Percentiles rank a stretch among this genome's conserved stretches.
phyloP scores from a whole-genome alignment of 2,329 filamentous ascomycete species.

The Sarocladiaceae sp. region DNA sequence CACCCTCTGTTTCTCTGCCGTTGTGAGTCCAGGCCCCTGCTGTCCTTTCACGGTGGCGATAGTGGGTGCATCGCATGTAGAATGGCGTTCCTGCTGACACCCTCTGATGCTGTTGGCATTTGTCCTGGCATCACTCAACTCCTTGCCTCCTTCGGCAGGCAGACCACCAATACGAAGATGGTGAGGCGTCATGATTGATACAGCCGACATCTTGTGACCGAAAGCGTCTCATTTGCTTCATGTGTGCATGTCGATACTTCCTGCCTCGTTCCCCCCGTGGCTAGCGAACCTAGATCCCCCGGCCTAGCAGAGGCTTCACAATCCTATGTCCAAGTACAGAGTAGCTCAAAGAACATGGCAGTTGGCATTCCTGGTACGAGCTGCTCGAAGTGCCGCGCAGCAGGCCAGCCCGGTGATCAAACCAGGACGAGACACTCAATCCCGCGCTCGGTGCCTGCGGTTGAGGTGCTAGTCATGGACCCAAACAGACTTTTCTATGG shows the following conservation, averaged over 20 bases:
- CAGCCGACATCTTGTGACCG: slow-evolving; percentile 1
- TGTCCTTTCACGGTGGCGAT: not conserved
- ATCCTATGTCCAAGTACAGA: too few species aligned
- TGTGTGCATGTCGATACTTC: not conserved
- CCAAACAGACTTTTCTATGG: slow-evolving; percentile 4
- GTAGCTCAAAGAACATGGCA: too few species aligned
- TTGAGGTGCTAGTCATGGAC: slow-evolving; percentile 7
- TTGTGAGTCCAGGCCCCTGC: slow-evolving; percentile 1
- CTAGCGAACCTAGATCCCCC: slow-evolving; percentile 1
- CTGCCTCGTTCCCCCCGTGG: not conserved
- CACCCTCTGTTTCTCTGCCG: not conserved
- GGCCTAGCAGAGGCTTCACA: too few species aligned
- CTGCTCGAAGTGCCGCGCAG: too few species aligned
- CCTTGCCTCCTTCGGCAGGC: not conserved
- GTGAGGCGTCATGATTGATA: slow-evolving; percentile 4
- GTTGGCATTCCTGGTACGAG: too few species aligned
- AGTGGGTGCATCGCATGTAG: not conserved
- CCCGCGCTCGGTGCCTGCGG: not conserved
- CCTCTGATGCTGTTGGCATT: not conserved
- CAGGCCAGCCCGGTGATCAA: slow-evolving; percentile 4
- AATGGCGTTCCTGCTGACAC: not conserved
- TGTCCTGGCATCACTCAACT: not conserved
- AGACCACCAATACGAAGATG: not conserved
- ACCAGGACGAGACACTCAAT: slow-evolving; percentile 6
- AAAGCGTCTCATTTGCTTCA: slow-evolving; percentile 8